Base-by-base conservation (phyloP, 2,329 filamentous ascomycete genomes). In the Sarocladium oryzae region DNA sequence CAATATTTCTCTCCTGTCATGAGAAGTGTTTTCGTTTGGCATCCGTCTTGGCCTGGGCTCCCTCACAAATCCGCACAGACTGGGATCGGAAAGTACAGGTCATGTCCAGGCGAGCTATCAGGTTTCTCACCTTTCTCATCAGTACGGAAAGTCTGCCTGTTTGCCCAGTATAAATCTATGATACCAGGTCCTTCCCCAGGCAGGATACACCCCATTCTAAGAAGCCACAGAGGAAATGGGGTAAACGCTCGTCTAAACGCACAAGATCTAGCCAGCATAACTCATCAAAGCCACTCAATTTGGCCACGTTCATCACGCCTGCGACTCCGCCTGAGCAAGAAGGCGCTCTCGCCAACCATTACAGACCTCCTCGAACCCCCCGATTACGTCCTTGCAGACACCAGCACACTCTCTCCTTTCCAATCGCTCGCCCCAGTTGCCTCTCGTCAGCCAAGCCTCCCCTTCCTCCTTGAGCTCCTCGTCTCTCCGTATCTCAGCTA, bases 341-440 rank as follows among this genome's bases (percentile, higher is more conserved):
- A 95, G 70, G 58, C 86, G 81, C 62, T 84, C 82, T 63, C 91
- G 81, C 87, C 91, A 93, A 52, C 82, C 80, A 52, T 91, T 85
- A 69, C 90, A 96, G 1, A 92, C 84, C 63, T 90, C 85, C 67
- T 96, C 92, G 62, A 99, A 97, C 0, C 93, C 93, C 41, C 86
- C 85, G 30, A 96, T 85, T 1, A 99, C 91, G 54, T 95, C 89
- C 4, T 84, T 78, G 67, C 93, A 97, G 13, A 92, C 87, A 20
- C 77, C 78, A 7, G 88, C 89, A 55, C 90, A 95, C 66, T 95
- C 90, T 51, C 92, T 79, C 51, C 82, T 84, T 56, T 80, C 75
- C 32, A 96, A 68, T 51, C 86, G 79, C 58, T 85, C 82, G 48
- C 90, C 81, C 91, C 92, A 96, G 59, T 89, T 87, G 6, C 89